phyloP scores from a whole-genome alignment of 1,284 basidiomycete species.

The Fomitiporia mediterranea region DNA sequence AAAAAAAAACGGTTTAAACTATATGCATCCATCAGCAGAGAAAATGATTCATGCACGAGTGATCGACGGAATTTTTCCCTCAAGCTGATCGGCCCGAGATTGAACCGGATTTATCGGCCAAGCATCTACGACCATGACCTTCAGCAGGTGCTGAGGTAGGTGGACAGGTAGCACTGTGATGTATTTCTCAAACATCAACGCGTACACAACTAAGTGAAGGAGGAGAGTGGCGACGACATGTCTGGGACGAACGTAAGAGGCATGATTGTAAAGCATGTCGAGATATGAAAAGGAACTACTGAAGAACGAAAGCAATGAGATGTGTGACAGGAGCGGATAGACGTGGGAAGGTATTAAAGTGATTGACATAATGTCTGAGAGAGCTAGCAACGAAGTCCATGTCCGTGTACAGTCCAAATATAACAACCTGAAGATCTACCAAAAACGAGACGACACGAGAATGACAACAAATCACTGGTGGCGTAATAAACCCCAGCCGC shows the following conservation, averaged over 20 bases:
- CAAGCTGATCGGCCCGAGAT: too few relatives aligned
- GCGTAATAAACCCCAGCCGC: conserved; percentile 63
- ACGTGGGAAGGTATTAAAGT: background rate
- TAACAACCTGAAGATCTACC: conserved; percentile 6
- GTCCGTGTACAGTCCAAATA: conserved; percentile 14
- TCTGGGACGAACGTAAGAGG: background rate
- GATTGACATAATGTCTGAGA: conserved; percentile 3
- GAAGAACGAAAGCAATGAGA: background rate
- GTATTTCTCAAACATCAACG: background rate
- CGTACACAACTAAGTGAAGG: background rate
- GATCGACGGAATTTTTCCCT: too few relatives aligned
- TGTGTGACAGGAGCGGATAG: background rate
- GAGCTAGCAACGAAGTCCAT: conserved; percentile 9
- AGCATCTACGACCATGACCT: too few relatives aligned
- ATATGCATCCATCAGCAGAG: background rate
- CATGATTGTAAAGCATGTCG: background rate
- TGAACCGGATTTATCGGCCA: too few relatives aligned
- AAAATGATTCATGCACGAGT: too few relatives aligned
- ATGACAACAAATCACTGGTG: conserved; percentile 13
- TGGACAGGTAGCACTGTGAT: too few relatives aligned
- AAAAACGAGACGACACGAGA: conserved; percentile 4
- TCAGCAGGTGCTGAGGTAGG: too few relatives aligned
- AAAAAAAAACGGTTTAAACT: background rate
- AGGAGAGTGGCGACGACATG: background rate
- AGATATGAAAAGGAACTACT: background rate